Conservation (phyloP, 345 rosid genomes). For the Eutrema japonicum region DNA sequence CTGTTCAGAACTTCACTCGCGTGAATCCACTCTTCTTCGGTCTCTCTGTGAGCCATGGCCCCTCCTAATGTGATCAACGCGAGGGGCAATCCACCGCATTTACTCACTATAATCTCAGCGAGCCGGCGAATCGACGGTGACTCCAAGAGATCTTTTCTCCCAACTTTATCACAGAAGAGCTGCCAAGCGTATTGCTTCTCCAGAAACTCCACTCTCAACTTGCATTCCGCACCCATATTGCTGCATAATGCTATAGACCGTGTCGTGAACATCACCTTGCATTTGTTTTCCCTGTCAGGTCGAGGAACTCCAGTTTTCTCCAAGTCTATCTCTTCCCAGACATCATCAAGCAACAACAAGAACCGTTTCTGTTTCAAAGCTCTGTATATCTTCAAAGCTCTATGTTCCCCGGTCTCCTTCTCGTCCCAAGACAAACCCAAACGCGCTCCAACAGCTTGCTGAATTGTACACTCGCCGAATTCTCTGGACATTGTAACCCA, state of each 20-base stretch:
- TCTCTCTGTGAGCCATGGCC: conserved; percentile 55
- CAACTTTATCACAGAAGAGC: conserved; percentile 34
- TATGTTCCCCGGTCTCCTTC: conserved; percentile 41
- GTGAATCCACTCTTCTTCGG: conserved; percentile 54
- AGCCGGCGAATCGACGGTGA: conserved; percentile 35
- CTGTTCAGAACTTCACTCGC: conserved; percentile 46
- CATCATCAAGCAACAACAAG: conserved; percentile 51
- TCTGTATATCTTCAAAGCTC: conserved; percentile 42
- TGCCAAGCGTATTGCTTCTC: conserved; percentile 40
- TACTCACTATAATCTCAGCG: conserved; percentile 48
- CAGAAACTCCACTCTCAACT: conserved; percentile 40
- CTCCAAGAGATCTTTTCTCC: conserved; percentile 42
- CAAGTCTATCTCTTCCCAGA: conserved; percentile 54
- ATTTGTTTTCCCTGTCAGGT: conserved; percentile 45
- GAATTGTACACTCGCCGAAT: conserved; percentile 43
- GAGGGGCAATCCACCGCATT: conserved; percentile 59
- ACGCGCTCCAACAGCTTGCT: conserved; percentile 44
- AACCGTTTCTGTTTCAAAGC: conserved; percentile 43
- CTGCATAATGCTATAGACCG: conserved; percentile 43
- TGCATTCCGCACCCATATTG: conserved; percentile 33
- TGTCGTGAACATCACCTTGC: conserved; percentile 46
- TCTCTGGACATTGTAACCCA: conserved; percentile 53
- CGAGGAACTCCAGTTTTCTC: conserved; percentile 48
- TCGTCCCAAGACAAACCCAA: conserved; percentile 50
- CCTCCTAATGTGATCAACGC: conserved; percentile 53